Conservation (phyloP, 164 flowering plant species). For the Stephania cephalantha region DNA sequence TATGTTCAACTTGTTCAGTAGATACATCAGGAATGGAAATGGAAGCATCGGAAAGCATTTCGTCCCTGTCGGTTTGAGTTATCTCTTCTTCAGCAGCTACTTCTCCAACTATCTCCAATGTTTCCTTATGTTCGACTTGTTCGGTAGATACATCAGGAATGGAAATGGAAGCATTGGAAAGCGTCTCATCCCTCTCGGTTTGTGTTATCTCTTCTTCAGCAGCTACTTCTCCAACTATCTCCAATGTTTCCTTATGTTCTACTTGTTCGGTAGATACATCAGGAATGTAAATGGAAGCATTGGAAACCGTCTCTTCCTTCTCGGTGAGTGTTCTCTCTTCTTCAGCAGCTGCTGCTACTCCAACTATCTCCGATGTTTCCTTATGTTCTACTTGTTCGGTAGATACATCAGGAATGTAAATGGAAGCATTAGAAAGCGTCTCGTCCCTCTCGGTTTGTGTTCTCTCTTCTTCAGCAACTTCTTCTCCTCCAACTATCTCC, state of each 20-base stretch:
- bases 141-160: not conserved
- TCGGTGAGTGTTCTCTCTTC: not conserved
- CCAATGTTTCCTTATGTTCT: too few species aligned
- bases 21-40: too few species aligned
- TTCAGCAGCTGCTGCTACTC: not conserved
- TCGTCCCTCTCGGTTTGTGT: not conserved
- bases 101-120: too few species aligned
- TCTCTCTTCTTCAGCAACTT: too few species aligned
- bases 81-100: not conserved
- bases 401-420: not conserved
- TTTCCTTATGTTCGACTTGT: not conserved
- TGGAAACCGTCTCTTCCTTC: not conserved
- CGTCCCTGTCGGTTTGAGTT: not conserved
- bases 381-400: not conserved
- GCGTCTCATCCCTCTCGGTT: conserved; percentile 1
- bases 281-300: not conserved
- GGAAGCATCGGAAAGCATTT: not conserved
- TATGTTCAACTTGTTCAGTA: too few species aligned
- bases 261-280: too few species aligned
- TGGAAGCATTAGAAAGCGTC: not conserved
- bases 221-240: not conserved
- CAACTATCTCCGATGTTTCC: not conserved
- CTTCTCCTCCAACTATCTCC: not conserved
- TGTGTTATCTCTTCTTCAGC: conserved; percentile 3
- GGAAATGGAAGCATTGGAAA: not conserved